Evolutionary conservation across 257 asterid species (phyloP).

Genomic region (Henckelia pumila): DNA sequence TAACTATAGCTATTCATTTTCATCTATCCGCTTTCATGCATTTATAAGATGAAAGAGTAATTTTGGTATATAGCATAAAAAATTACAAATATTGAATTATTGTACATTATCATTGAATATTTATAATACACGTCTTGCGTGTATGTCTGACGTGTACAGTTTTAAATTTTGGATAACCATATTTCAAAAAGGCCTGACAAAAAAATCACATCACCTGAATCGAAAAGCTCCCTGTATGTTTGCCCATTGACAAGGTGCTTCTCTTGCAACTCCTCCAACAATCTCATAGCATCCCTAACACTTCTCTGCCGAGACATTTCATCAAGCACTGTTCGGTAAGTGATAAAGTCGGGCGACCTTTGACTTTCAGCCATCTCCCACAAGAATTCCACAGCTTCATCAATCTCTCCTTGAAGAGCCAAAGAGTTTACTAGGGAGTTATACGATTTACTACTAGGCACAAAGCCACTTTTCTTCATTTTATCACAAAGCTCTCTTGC

Average conservation of each 20-base stretch:
- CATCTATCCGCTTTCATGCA: background rate
- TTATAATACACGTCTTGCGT: background rate
- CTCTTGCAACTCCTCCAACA: slow-evolving; percentile 58
- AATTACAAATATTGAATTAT: no score
- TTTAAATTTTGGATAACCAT: background rate
- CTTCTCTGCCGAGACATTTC: slow-evolving; percentile 58
- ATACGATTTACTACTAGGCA: slow-evolving; percentile 80
- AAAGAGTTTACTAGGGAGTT: slow-evolving; percentile 78
- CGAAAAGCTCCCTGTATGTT: slow-evolving; percentile 48
- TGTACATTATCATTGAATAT: background rate
- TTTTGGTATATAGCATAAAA: background rate
- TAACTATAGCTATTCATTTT: background rate
- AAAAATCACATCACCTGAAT: background rate
- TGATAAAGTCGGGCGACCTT: slow-evolving; percentile 62
- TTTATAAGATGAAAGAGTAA: background rate
- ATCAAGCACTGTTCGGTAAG: slow-evolving; percentile 69
- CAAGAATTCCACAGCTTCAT: slow-evolving; percentile 72
- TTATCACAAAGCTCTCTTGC: slow-evolving; percentile 68
- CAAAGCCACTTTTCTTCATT: slow-evolving; percentile 70
- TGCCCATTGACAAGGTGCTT: slow-evolving; percentile 47
- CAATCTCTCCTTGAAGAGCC: slow-evolving; percentile 79
- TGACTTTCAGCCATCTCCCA: slow-evolving; percentile 68
- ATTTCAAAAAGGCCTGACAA: background rate
- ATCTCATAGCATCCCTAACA: slow-evolving; percentile 45
- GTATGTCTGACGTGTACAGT: background rate